Conservation (phyloP, 148 eudicot genomes). For the Cornus florida region DNA sequence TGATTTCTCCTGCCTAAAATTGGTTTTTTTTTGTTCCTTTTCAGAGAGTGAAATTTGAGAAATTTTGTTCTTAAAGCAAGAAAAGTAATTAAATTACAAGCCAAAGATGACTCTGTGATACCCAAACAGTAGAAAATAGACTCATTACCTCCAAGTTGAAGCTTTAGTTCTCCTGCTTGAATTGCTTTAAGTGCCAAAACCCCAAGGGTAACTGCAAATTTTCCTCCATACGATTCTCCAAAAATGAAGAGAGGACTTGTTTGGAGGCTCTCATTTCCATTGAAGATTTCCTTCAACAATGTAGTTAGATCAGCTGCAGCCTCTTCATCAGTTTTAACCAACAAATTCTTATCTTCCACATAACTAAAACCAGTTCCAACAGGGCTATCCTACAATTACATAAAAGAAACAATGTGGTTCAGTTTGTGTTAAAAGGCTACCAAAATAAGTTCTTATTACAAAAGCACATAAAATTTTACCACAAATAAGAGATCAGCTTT, state of each 20-base stretch:
- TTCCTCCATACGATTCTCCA: conserved; percentile 21
- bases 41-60: not conserved
- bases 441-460: not conserved
- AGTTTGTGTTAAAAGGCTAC: not conserved
- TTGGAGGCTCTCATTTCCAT: conserved; percentile 7
- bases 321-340: conserved; percentile 10
- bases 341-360: conserved; percentile 18
- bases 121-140: not conserved
- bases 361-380: conserved; percentile 17
- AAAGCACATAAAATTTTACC: not conserved
- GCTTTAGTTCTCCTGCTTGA: conserved; percentile 12
- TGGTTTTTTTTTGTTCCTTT: not conserved
- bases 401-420: not conserved
- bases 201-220: conserved; percentile 10
- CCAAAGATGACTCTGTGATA: not conserved
- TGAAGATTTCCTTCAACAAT: conserved; percentile 13
- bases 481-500: conserved; percentile 26
- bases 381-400: conserved; percentile 10
- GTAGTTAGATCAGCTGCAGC: conserved; percentile 14
- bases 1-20: not conserved
- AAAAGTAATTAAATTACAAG: not conserved
- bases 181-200: conserved; percentile 8
- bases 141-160: conserved; percentile 12
- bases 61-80: not conserved
- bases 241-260: conserved; percentile 15